Conservation (phyloP, 2,329 filamentous ascomycete genomes). For the Talaromyces pinophilus region DNA sequence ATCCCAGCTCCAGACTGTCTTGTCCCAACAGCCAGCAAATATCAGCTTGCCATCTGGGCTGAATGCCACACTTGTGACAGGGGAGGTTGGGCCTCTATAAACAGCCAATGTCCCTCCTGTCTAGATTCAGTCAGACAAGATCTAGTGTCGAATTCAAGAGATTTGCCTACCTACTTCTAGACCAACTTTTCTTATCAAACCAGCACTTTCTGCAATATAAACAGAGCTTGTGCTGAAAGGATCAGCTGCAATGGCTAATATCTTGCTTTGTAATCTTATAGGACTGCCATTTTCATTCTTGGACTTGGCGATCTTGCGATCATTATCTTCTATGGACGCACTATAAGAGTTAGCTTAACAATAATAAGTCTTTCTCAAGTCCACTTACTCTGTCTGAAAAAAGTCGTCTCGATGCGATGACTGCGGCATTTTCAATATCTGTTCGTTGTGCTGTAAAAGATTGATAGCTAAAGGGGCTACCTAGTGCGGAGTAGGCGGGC, state of each 20-base stretch:
- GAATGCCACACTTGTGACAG: slow-evolving; percentile 74
- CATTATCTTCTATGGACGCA: slow-evolving; percentile 52
- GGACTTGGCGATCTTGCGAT: slow-evolving; percentile 68
- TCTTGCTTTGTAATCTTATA: slow-evolving; percentile 78
- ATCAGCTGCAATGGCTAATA: slow-evolving; percentile 72
- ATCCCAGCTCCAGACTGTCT: slow-evolving; percentile 84
- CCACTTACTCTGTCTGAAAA: slow-evolving; percentile 83
- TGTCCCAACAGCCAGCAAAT: slow-evolving; percentile 94
- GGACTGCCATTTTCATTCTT: slow-evolving; percentile 85
- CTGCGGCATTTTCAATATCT: slow-evolving; percentile 56
- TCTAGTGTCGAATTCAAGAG: not conserved
- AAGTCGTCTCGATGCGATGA: slow-evolving; percentile 77
- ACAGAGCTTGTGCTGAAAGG: slow-evolving; percentile 63
- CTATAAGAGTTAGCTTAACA: slow-evolving; percentile 31
- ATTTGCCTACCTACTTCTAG: slow-evolving; percentile 66
- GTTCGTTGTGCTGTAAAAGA: not conserved
- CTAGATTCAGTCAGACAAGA: slow-evolving; percentile 33
- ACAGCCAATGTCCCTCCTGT: slow-evolving; percentile 47
- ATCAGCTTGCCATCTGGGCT: slow-evolving; percentile 60
- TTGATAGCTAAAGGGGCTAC: not conserved
- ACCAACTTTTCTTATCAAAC: slow-evolving; percentile 70
- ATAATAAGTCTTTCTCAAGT: not conserved
- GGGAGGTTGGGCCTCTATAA: slow-evolving; percentile 75
- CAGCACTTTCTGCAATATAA: slow-evolving; percentile 85
- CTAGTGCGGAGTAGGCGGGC: not conserved